phyloP scores from a whole-genome alignment of 1,284 basidiomycete genomes.

The Stereum hirsutum region DNA sequence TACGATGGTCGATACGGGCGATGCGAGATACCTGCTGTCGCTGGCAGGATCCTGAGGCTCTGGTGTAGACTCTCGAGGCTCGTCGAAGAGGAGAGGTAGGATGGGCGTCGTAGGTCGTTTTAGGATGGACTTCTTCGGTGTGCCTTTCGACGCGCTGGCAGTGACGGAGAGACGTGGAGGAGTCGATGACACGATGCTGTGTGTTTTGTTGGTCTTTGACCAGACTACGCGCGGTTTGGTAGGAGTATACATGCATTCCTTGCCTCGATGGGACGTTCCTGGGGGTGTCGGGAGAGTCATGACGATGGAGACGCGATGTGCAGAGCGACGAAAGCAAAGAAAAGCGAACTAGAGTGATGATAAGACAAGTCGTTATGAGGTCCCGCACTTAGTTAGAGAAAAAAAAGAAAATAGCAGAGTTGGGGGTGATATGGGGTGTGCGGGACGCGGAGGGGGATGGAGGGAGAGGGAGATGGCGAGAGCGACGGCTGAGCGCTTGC shows the following conservation, averaged over 20 bases:
- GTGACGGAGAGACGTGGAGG: constrained; percentile 11
- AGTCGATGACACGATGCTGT: constrained; percentile 5
- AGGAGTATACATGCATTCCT: too few relatives aligned
- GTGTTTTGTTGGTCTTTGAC: constrained; percentile 11
- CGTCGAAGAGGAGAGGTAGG: constrained; percentile 31
- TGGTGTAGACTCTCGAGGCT: constrained; percentile 54
- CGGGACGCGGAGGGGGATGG: background rate
- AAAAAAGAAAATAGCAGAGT: background rate
- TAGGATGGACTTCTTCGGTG: constrained; percentile 52
- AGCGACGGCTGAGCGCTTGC: background rate
- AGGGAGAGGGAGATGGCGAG: background rate
- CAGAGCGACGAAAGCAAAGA: background rate
- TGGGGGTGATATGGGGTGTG: too few relatives aligned
- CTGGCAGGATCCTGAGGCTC: constrained; percentile 60
- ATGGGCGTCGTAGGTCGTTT: constrained; percentile 34
- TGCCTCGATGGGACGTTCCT: constrained; percentile 7
- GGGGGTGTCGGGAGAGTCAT: constrained; percentile 13
- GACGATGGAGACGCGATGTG: background rate
- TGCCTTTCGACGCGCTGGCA: constrained; percentile 26
- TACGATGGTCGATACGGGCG: constrained; percentile 50
- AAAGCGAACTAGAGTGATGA: background rate
- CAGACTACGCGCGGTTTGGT: constrained; percentile 8
- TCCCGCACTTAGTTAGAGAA: too few relatives aligned
- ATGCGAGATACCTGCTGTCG: constrained; percentile 50
- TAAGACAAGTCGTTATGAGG: too few relatives aligned